Conservation (phyloP, 257 asterid species). For the Solanum medicagineum region DNA sequence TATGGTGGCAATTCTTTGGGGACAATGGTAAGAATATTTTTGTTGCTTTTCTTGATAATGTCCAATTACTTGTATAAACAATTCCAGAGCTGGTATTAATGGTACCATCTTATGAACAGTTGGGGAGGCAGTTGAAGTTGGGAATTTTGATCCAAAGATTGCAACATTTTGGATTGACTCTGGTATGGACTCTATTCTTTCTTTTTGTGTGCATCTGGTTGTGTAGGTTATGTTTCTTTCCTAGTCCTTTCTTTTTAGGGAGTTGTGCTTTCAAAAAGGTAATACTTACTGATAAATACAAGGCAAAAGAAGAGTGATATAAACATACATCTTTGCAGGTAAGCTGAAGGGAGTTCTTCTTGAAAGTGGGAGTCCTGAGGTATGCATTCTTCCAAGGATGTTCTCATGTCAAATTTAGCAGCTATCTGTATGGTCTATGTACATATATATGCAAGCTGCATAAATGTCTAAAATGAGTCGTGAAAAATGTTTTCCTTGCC, state of each 20-base stretch:
- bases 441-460: not conserved
- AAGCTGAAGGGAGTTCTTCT: slow-evolving; percentile 84
- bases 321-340: slow-evolving; percentile 35
- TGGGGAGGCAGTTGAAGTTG: slow-evolving; percentile 64
- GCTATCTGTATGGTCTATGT: not conserved
- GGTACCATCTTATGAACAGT: slow-evolving; percentile 28
- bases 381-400: slow-evolving; percentile 7
- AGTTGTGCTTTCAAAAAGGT: not conserved
- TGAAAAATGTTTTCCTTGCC: not conserved
- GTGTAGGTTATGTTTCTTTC: not conserved
- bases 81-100: slow-evolving; percentile 5
- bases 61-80: not conserved
- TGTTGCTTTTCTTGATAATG: not conserved
- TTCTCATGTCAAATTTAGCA: not conserved
- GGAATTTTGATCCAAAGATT: slow-evolving; percentile 67
- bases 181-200: slow-evolving; percentile 21
- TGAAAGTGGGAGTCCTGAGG: slow-evolving; percentile 96
- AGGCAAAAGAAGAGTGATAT: not conserved
- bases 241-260: not conserved
- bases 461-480: not conserved
- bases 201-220: not conserved
- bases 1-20: slow-evolving; percentile 96
- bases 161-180: slow-evolving; percentile 95
- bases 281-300: not conserved
- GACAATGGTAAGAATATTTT: slow-evolving; percentile 52